Percentiles rank a stretch among this genome's conserved stretches.
phyloP scores from a whole-genome alignment of 331 rosid genomes.

The Stylosanthes scabra region DNA sequence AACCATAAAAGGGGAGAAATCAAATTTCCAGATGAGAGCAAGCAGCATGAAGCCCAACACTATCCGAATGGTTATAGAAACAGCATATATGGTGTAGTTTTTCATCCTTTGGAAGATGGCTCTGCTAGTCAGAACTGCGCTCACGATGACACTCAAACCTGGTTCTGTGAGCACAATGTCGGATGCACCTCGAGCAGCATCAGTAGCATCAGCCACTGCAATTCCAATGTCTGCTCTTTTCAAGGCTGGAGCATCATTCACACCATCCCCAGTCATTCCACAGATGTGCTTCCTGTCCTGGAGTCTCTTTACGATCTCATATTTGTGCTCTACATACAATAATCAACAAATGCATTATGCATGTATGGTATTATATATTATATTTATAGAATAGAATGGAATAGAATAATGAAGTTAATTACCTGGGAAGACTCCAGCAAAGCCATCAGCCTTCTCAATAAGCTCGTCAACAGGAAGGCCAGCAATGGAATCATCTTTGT shows the following conservation, averaged over 20 bases:
- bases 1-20: constrained; percentile 97
- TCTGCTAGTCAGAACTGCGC: constrained; percentile 91
- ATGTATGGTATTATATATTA: no score
- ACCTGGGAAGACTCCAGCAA: constrained; percentile 98
- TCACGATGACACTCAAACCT: constrained; percentile 85
- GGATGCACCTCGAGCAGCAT: constrained; percentile 93
- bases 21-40: constrained; percentile 92
- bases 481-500: constrained; percentile 66
- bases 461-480: constrained; percentile 82
- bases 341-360: background rate
- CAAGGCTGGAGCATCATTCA: constrained; percentile 93
- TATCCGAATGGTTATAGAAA: constrained; percentile 85
- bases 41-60: constrained; percentile 84
- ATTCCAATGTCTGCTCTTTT: constrained; percentile 94
- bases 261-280: constrained; percentile 99
- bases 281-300: constrained; percentile 84
- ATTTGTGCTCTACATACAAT: constrained; percentile 77
- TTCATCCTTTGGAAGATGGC: constrained; percentile 97
- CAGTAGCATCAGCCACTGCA: constrained; percentile 95
- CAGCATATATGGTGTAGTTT: constrained; percentile 95
- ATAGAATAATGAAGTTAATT: no score
- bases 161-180: constrained; percentile 96
- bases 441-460: constrained; percentile 95
- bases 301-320: constrained; percentile 86
- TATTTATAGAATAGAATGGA: background rate